Percentiles rank a stretch among this genome's conserved stretches.
Evolutionary conservation across 495 filamentous ascomycete genomes (phyloP).

Genomic region (Jackrogersella minutella): DNA sequence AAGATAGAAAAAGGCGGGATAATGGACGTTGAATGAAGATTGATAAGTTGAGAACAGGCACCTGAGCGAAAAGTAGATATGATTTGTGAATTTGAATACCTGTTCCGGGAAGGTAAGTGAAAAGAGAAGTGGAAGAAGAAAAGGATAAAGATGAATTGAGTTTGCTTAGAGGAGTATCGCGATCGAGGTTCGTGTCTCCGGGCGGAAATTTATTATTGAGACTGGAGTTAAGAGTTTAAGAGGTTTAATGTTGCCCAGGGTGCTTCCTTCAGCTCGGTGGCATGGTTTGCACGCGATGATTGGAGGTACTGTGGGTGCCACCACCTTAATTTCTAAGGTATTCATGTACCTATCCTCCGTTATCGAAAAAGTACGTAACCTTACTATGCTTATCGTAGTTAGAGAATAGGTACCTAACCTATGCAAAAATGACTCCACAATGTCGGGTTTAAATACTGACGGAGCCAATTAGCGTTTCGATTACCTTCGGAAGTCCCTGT

Average conservation of each 20-base stretch:
- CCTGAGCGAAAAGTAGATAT: neutral
- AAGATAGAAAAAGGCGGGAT: neutral
- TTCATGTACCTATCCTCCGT: neutral
- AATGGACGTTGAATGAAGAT: neutral
- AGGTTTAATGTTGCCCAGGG: neutral
- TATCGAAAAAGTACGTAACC: neutral
- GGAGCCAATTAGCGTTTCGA: conserved; percentile 25
- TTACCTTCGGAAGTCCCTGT: conserved; percentile 12
- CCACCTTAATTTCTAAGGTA: neutral
- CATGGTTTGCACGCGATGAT: conserved; percentile 34
- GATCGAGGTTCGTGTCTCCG: conserved; percentile 11
- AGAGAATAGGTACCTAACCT: neutral
- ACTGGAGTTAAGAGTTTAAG: no score
- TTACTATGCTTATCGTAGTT: neutral
- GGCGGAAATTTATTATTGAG: conserved; percentile 20
- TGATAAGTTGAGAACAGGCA: neutral
- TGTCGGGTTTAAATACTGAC: neutral
- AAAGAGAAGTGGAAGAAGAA: neutral
- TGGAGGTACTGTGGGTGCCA: no score
- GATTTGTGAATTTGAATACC: neutral
- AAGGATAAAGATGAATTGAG: neutral
- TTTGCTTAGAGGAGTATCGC: conserved; percentile 3
- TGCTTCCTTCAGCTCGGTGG: conserved; percentile 32
- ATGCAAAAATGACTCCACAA: conserved; percentile 13
- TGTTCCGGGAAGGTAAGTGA: neutral